These are phyloP conservation scores for Fraxinus xanthoxyloides DNA, from an alignment of 305 asterid species.

Conservation along the genomic window DNA sequence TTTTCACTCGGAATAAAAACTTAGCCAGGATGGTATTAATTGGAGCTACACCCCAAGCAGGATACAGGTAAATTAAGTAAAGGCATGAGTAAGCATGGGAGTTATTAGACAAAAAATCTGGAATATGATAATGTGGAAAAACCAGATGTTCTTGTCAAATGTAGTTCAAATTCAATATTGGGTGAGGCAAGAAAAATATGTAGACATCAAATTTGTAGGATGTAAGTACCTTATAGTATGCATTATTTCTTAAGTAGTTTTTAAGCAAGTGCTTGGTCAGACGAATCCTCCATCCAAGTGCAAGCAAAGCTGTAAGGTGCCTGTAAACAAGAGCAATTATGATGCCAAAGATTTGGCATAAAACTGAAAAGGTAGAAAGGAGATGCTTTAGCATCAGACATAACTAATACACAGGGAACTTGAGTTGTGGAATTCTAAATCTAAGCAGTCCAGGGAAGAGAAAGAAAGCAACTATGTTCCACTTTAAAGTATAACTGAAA, in stretches of 20 bases:
- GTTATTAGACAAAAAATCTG: slow-evolving; percentile 9
- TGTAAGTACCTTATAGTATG: slow-evolving; percentile 80
- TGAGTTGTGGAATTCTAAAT: slow-evolving; percentile 12
- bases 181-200: slow-evolving; percentile 1
- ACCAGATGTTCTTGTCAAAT: slow-evolving; percentile 6
- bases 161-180: slow-evolving; percentile 10
- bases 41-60: slow-evolving; percentile 15
- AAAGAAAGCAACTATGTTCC: background rate
- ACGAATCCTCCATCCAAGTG: slow-evolving; percentile 99
- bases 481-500: background rate
- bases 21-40: slow-evolving; percentile 13
- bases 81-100: slow-evolving; percentile 14
- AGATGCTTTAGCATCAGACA: slow-evolving; percentile 14
- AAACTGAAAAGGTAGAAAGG: background rate
- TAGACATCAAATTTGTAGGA: slow-evolving; percentile 14
- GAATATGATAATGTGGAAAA: slow-evolving; percentile 17
- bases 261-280: slow-evolving; percentile 82
- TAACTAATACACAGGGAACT: background rate
- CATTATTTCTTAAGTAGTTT: slow-evolving; percentile 79
- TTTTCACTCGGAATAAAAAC: background rate
- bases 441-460: background rate
- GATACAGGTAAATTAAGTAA: slow-evolving; percentile 3
- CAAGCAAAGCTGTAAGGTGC: slow-evolving; percentile 82
- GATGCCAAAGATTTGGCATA: background rate
- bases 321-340: slow-evolving; percentile 38